Evolutionary conservation across 73 alveolate species (phyloP).

Genomic region (Paramecium pentaurelia): DNA sequence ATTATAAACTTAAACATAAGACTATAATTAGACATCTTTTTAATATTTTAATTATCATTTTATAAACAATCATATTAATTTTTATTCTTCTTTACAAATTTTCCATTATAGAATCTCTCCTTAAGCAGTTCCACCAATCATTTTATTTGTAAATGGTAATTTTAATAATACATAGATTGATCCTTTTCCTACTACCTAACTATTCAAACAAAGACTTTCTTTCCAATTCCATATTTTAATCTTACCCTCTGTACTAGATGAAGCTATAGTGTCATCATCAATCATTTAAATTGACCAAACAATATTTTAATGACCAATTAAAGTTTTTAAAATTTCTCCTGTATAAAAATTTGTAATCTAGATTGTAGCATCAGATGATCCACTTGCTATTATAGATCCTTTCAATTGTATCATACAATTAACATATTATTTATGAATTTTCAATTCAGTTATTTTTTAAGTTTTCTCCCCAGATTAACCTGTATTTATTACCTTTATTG

Average conservation of each 20-base stretch:
- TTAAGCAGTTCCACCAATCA: constrained; percentile 32
- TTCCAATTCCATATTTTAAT: constrained; percentile 49
- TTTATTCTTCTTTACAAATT: not conserved
- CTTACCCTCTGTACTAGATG: constrained; percentile 41
- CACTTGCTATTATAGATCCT: not conserved
- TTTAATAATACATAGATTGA: constrained; percentile 22
- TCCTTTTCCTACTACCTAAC: not conserved
- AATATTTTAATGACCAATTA: constrained; percentile 1
- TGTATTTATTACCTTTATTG: not conserved
- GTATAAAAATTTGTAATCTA: not conserved
- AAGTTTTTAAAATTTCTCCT: not conserved
- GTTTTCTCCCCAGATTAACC: not conserved
- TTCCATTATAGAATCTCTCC: constrained; percentile 35
- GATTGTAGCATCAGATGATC: not conserved
- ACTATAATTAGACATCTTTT: constrained; percentile 55
- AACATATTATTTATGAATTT: constrained; percentile 19
- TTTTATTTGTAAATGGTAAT: not conserved
- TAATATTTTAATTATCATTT: not conserved
- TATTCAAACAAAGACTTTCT: not conserved
- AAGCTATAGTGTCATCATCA: constrained; percentile 20
- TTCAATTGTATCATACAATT: constrained; percentile 24
- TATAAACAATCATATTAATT: not conserved
- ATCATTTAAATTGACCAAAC: constrained; percentile 14
- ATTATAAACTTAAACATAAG: constrained; percentile 66
- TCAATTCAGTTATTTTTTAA: not conserved